phyloP scores from a whole-genome alignment of 352 stramenopile genomes.

The Phytophthora meadii region DNA sequence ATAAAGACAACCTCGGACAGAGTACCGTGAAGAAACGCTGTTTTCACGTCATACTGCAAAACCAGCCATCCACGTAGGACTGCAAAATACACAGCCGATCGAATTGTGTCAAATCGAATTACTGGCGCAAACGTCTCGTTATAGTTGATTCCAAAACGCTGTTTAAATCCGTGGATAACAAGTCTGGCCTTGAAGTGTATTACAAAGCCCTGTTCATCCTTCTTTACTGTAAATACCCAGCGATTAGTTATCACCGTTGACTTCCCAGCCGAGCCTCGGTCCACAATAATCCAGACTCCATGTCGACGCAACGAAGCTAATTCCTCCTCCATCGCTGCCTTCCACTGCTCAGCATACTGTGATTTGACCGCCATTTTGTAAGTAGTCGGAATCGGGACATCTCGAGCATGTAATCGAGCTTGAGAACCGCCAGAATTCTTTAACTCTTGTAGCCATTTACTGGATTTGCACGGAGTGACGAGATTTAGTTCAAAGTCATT shows the following conservation, averaged over 20 bases:
- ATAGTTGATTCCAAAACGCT: background rate
- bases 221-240: background rate
- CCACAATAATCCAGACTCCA: background rate
- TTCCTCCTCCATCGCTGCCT: background rate
- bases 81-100: background rate
- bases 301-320: background rate
- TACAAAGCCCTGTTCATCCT: background rate
- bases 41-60: conserved; percentile 1
- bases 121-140: background rate
- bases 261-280: background rate
- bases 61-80: background rate
- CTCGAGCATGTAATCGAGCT: background rate
- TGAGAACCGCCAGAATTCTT: too few relatives aligned
- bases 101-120: background rate
- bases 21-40: background rate
- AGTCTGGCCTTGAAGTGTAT: background rate
- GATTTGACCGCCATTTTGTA: background rate
- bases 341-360: background rate
- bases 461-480: too few relatives aligned
- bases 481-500: background rate
- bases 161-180: conserved; percentile 4
- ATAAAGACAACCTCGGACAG: background rate
- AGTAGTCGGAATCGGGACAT: background rate
- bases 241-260: background rate
- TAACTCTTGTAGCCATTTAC: too few relatives aligned